Percentiles rank a stretch among this genome's conserved stretches.
phyloP scores from a whole-genome alignment of 2,329 filamentous ascomycete species.

The Aspergillus terreus region DNA sequence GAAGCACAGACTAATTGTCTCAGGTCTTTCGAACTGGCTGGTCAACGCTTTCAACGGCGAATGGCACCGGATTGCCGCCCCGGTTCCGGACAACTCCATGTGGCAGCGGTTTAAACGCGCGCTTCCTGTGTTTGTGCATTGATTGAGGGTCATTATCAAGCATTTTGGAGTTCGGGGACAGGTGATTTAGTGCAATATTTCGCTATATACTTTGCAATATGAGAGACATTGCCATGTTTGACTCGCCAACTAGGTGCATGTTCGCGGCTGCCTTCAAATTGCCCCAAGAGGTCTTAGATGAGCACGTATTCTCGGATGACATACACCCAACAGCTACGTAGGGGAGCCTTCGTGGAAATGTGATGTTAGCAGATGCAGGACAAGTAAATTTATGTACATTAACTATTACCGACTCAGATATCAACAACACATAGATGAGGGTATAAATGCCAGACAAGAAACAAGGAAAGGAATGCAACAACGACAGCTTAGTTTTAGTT shows the following conservation, averaged over 20 bases:
- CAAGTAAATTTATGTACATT: background rate
- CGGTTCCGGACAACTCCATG: constrained; percentile 42
- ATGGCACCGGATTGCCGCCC: constrained; percentile 64
- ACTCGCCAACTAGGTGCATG: too few species aligned
- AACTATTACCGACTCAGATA: background rate
- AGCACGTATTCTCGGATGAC: too few species aligned
- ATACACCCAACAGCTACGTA: too few species aligned
- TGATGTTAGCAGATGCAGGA: too few species aligned
- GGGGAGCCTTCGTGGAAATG: too few species aligned
- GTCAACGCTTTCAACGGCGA: constrained; percentile 97
- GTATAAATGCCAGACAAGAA: background rate
- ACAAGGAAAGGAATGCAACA: background rate
- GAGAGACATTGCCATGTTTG: too few species aligned
- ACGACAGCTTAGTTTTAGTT: background rate
- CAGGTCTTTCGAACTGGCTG: constrained; percentile 68
- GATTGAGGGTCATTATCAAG: background rate
- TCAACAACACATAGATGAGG: background rate
- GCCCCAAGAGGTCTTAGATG: too few species aligned
- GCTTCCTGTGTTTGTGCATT: constrained; percentile 8
- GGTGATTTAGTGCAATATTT: too few species aligned
- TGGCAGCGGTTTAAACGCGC: constrained; percentile 22
- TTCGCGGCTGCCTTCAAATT: too few species aligned
- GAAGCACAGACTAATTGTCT: background rate
- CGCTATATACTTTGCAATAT: too few species aligned
- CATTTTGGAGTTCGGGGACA: too few species aligned